Conservation (phyloP, 1,284 basidiomycete species). For the Hortiboletus rubellus region DNA sequence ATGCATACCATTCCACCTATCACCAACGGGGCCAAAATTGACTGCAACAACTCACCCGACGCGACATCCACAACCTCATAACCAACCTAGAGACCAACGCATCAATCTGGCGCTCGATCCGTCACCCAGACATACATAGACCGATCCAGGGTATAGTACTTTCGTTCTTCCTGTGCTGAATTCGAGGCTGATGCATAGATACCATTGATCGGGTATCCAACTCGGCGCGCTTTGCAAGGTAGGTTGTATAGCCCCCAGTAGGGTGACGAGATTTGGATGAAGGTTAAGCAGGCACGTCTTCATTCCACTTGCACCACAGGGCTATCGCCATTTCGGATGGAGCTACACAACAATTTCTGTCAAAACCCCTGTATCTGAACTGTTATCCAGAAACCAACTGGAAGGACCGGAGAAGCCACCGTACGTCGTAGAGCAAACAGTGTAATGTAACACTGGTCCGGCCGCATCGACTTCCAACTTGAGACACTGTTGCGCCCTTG, state of each 20-base stretch:
- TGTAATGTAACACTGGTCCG: neutral
- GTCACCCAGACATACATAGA: no score
- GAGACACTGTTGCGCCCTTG: neutral
- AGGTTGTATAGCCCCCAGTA: no score
- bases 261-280: no score
- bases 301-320: neutral
- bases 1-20: slow-evolving; percentile 22
- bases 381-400: neutral
- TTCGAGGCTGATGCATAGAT: no score
- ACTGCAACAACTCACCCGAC: slow-evolving; percentile 29
- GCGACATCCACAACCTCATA: no score
- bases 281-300: neutral
- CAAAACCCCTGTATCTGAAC: neutral
- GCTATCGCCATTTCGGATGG: no score
- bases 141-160: no score
- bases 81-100: no score
- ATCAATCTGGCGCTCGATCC: no score
- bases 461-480: neutral
- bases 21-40: neutral
- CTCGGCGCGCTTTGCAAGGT: no score
- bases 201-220: no score
- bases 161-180: no score
- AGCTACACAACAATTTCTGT: neutral
- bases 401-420: neutral
- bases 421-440: neutral